Base-by-base conservation (phyloP, 768 basidiomycete genomes). In the Tylopilus cervinicoccineus region DNA sequence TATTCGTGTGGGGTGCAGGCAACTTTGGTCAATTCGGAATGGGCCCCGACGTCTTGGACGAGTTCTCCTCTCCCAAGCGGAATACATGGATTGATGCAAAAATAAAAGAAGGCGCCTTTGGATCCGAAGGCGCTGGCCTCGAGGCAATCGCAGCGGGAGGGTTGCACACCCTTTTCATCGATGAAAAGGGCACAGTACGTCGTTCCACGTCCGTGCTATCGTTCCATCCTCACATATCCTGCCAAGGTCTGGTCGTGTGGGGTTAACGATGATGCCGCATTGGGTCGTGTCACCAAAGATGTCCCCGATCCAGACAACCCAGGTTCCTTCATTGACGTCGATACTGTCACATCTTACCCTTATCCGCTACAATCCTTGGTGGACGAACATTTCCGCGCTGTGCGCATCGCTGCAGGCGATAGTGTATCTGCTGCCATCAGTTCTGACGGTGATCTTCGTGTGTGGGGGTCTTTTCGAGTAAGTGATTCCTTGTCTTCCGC, bases 11-110 rank as follows among this genome's bases (percentile, higher is more conserved):
- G 80, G 95, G 95, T 7, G 83, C 86, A 11, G 93, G 93, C 23
- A 93, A 95, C 67, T 92, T 93, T 71, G 94, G 93, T 26, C 94
- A 98, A 67, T 87, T 96, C 60, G 96, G 94, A 27, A 80, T 95
- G 73, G 95, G 95, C 31, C 81, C 82, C 5, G 80, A 84, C 54
- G 62, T 71, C 41, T 71, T 92, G 27, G 81, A 74, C 48, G 91
- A 95, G 66, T 76, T 86, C 47, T 69, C 76, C 45, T 85, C 84
- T 54, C 93, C 93, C 9, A 84, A 78, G 59, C 78, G 83, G 48
- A 93, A 90, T 63, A 52, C 67, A 0, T 90, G 86, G 84, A 76
- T 89, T 20, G 84, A 92, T 57, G 72, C 83, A 59, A 79, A 85
- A 66, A 88, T 92, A 13, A 71, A 78, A 48, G 74, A 83, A 36